A percentile compares a stretch with the other conserved stretches of the same genome.
These are phyloP conservation scores for Blastobotrys capitulatus DNA, from an alignment of 1,139 yeast genomes.

Conservation along the genomic window DNA sequence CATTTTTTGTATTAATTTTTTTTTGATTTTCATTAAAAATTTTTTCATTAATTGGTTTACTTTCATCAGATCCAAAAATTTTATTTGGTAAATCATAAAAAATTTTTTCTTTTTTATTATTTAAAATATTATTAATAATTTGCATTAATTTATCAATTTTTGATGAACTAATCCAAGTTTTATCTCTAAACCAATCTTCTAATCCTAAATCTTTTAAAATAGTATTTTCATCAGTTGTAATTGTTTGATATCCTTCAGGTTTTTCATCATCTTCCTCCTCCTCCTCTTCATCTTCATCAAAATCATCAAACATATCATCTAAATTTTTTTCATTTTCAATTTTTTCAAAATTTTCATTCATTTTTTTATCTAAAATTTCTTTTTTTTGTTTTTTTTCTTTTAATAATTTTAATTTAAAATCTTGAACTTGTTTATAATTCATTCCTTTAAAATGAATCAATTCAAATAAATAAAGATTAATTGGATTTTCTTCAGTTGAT, in stretches of 20 bases:
- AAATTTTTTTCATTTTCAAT: background rate
- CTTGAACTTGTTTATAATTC: slow-evolving; percentile 20
- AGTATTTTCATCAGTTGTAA: slow-evolving; percentile 6
- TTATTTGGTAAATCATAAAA: too few relatives aligned
- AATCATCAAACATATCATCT: slow-evolving; percentile 5
- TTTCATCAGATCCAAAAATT: too few relatives aligned
- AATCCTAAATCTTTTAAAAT: slow-evolving; percentile 25
- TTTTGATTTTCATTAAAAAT: too few relatives aligned
- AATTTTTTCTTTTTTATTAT: too few relatives aligned
- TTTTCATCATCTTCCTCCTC: slow-evolving; percentile 8
- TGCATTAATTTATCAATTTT: slow-evolving; percentile 50
- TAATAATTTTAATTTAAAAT: slow-evolving; percentile 13
- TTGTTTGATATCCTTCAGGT: slow-evolving; percentile 3
- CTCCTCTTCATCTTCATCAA: background rate
- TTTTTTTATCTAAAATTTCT: too few relatives aligned
- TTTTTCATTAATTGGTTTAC: too few relatives aligned
- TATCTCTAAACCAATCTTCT: slow-evolving; percentile 24
- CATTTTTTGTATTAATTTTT: too few relatives aligned
- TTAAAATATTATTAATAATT: slow-evolving; percentile 41
- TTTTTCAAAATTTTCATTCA: too few relatives aligned
- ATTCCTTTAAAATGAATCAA: slow-evolving; percentile 21
- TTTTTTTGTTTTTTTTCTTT: slow-evolving; percentile 1
- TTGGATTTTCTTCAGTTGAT: slow-evolving; percentile 18
- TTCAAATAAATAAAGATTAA: slow-evolving; percentile 26
- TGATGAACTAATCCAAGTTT: slow-evolving; percentile 34